These are phyloP conservation scores for Schizochytrium sp. DNA, from an alignment of 108 stramenopile species.

Conservation along the genomic window DNA sequence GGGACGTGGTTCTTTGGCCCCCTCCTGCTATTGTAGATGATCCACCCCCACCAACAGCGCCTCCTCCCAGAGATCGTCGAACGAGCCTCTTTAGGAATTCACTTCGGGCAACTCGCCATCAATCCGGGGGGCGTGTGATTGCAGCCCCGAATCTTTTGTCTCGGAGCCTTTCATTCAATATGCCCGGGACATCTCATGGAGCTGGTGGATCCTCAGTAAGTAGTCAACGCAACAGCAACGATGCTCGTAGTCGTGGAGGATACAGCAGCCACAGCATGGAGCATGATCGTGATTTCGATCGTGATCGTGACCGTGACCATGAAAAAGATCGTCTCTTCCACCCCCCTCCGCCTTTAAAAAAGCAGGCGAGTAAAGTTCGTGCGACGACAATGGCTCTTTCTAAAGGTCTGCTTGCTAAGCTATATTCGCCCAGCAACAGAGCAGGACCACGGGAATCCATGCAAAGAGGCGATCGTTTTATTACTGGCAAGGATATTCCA, in stretches of 20 bases:
- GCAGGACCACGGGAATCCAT: not conserved
- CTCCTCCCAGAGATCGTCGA: conserved; percentile 5
- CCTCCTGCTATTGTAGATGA: conserved; percentile 30
- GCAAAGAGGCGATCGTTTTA: not conserved
- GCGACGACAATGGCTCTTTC: not conserved
- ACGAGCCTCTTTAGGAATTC: not conserved
- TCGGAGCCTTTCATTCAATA: no score
- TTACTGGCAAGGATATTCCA: not conserved
- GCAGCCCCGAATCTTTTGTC: not conserved
- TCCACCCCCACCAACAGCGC: not conserved
- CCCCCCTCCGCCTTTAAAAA: not conserved
- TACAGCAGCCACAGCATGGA: not conserved
- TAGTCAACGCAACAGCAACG: not conserved
- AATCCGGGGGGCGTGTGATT: not conserved
- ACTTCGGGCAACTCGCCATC: not conserved
- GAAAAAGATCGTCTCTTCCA: not conserved
- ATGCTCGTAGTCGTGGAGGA: not conserved
- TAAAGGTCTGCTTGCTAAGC: not conserved
- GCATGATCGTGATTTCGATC: not conserved
- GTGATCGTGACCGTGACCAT: not conserved
- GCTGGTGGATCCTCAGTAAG: no score
- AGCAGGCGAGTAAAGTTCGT: not conserved
- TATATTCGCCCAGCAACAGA: not conserved
- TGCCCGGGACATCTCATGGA: no score
- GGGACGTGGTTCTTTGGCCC: not conserved